Base-by-base conservation (phyloP, 257 asterid species). In the Prunella vulgaris region DNA sequence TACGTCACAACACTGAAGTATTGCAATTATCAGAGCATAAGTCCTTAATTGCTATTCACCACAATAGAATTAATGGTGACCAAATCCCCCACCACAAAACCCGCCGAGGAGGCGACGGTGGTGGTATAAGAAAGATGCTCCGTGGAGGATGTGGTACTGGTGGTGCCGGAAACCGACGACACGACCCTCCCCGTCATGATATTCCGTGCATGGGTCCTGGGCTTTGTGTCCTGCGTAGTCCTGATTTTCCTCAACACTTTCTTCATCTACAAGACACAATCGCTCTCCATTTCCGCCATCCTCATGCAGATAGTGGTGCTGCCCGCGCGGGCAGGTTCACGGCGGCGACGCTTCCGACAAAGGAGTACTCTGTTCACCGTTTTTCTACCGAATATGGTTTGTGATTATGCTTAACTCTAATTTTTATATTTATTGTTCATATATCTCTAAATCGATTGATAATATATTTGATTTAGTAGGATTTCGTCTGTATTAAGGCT, bases 131-230 rank as follows among this genome's bases (percentile, higher is more conserved):
- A 86, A 12, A 78, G 88, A 57, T 94, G 97, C 71, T 37, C 91
- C 38, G 90, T 94, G 73, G 99, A 94, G 84, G 99, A 94, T 78
- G 99, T 94, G 73, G 96, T 96, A n/a, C 80, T 94, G 59, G 96
- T 94, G 66, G 99, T 94, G 52, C 97, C 97, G 27, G 99, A 91
- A 77, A 94, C 97, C 46, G 99, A 94, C 79, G 97, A 94, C 79
- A 93, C 97, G 0, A 68, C 68, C 0, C 88, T 94, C 63, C 99
- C 99, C 0, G 99, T 94, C 7, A 78, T 94, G 95, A 91, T 97
- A 76, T 94, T 94, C 82, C 93, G 99, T 5, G 90, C 96, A 57
- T 94, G 96, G 99, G 75, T 87, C 68, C 86, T 94, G 0, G 99
- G 99, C 14, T 69, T 94, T 0, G 17, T 77, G 28, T 84, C 97